phyloP scores from a whole-genome alignment of 2,329 filamentous ascomycete species.

The Fusarium fracticaudum region DNA sequence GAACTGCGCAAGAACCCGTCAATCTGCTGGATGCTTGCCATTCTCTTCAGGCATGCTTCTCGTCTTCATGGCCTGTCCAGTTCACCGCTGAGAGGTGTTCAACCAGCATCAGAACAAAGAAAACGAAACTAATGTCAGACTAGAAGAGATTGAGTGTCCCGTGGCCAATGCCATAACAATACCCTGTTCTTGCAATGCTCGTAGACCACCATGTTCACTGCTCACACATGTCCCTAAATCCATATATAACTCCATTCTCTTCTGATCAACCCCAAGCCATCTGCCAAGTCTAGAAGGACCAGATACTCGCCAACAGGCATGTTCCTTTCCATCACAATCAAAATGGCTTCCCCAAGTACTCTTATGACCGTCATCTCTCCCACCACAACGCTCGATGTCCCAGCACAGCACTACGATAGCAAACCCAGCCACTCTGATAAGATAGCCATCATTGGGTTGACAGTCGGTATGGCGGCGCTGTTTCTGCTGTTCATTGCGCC shows the following conservation, averaged over 20 bases:
- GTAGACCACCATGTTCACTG: neutral
- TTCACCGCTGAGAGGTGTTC: neutral
- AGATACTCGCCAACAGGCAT: neutral
- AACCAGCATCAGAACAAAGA: neutral
- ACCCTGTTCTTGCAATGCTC: neutral
- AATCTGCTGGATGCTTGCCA: neutral
- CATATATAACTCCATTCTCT: neutral
- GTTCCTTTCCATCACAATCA: neutral
- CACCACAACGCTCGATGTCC: neutral
- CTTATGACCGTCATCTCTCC: neutral
- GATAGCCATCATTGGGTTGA: neutral
- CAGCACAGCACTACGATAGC: neutral
- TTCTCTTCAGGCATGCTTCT: neutral
- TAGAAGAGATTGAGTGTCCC: neutral
- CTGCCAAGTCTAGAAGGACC: neutral
- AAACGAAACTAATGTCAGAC: too few relatives aligned
- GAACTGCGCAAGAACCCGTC: neutral
- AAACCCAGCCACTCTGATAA: neutral
- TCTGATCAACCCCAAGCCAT: neutral
- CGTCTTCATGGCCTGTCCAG: too few relatives aligned
- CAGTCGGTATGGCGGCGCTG: neutral
- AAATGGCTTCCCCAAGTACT: slow-evolving; percentile 10
- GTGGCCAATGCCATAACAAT: neutral
- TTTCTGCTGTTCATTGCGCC: slow-evolving; percentile 23
- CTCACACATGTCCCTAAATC: neutral